Percentiles rank a stretch among this genome's conserved stretches.
Evolutionary conservation across 345 rosid genomes (phyloP).

Genomic region (Euphorbia pulcherrima): DNA sequence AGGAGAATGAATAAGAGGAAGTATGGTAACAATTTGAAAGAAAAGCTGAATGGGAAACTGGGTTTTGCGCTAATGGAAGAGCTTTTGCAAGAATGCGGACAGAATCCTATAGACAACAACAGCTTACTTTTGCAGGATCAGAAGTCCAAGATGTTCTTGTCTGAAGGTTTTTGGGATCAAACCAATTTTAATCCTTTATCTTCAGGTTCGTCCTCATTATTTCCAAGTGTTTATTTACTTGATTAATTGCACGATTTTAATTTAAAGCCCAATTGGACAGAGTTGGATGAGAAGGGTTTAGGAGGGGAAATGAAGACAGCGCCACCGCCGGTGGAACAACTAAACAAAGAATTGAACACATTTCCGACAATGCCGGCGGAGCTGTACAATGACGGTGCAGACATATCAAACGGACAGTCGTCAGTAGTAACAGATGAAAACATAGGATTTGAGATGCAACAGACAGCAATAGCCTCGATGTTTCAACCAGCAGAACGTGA

Average conservation of each 20-base stretch:
- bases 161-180: conserved; percentile 27
- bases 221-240: too few relatives aligned
- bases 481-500: conserved; percentile 34
- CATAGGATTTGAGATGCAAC: conserved; percentile 57
- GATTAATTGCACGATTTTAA: too few relatives aligned
- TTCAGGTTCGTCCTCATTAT: conserved; percentile 30
- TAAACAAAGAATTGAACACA: conserved; percentile 34
- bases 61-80: conserved; percentile 41
- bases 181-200: conserved; percentile 20
- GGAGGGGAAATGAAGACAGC: conserved; percentile 31
- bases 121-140: conserved; percentile 17
- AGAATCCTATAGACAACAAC: conserved; percentile 25
- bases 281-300: conserved; percentile 31
- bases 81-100: conserved; percentile 39
- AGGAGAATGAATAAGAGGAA: conserved; percentile 20
- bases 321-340: conserved; percentile 43
- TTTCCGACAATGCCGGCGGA: conserved; percentile 34
- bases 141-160: conserved; percentile 12
- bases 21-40: neutral
- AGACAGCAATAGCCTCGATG: conserved; percentile 47
- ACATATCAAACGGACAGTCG: conserved; percentile 52
- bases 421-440: conserved; percentile 52
- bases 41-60: conserved; percentile 11
- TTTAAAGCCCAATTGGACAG: neutral
- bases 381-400: conserved; percentile 46